These are phyloP conservation scores for Gentiana dahurica DNA, from an alignment of 257 asterid species.

Conservation along the genomic window DNA sequence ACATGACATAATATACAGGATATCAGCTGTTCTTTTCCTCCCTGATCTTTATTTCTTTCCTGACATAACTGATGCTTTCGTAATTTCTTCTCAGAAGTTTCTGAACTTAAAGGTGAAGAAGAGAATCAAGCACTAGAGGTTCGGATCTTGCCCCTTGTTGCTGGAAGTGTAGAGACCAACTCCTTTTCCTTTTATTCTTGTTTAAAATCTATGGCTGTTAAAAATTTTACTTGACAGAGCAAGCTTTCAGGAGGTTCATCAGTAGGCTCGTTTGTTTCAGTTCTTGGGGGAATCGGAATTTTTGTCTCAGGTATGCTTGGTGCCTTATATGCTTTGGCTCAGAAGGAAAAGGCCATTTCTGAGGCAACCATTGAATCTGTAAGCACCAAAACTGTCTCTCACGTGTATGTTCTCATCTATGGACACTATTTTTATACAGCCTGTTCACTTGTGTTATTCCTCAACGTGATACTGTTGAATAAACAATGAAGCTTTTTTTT, in stretches of 20 bases:
- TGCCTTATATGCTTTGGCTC: conserved; percentile 45
- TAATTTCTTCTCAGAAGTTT: conserved; percentile 33
- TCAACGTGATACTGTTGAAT: no score
- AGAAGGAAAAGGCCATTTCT: conserved; percentile 39
- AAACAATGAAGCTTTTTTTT: conserved; percentile 1
- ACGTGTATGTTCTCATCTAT: no score
- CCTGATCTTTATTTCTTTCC: no score
- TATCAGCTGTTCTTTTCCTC: no score
- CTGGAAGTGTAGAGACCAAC: conserved; percentile 4
- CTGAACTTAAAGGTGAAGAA: conserved; percentile 21
- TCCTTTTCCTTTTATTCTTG: conserved; percentile 9
- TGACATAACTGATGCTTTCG: no score
- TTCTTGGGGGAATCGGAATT: conserved; percentile 54
- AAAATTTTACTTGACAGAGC: conserved; percentile 15
- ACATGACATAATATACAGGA: no score
- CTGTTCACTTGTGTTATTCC: no score
- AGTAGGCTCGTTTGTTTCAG: conserved; percentile 33
- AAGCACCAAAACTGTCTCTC: conserved; percentile 19
- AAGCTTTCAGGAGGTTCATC: conserved; percentile 30
- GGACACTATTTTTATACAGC: no score
- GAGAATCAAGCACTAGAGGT: conserved; percentile 46
- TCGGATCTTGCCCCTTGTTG: conserved; percentile 21
- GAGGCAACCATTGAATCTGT: conserved; percentile 65
- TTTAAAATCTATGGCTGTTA: conserved; percentile 20
- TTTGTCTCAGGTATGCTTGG: conserved; percentile 58